Conservation (phyloP, 148 eudicot genomes). For the Cornus kousa region DNA sequence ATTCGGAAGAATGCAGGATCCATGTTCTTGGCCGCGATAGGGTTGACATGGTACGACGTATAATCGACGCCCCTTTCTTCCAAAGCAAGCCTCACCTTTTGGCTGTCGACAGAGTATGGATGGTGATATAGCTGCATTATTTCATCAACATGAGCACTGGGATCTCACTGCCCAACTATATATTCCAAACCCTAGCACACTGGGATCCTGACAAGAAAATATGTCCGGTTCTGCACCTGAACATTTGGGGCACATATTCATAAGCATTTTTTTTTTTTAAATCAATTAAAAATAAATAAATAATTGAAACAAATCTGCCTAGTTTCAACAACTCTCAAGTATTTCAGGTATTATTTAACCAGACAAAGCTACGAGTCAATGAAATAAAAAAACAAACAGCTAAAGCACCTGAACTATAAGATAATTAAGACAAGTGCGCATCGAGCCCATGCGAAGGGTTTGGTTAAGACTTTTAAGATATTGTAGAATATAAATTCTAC, state of each 20-base stretch:
- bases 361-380: too few relatives aligned
- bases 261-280: background rate
- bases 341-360: too few relatives aligned
- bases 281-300: background rate
- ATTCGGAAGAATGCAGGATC: slow-evolving; percentile 72
- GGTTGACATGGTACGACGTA: slow-evolving; percentile 83
- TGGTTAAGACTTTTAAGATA: too few relatives aligned
- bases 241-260: background rate
- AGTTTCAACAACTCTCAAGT: too few relatives aligned
- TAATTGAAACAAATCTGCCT: too few relatives aligned
- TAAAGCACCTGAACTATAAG: too few relatives aligned
- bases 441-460: too few relatives aligned
- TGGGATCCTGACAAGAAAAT: background rate
- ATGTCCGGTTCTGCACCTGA: background rate
- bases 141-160: slow-evolving; percentile 31
- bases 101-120: slow-evolving; percentile 88
- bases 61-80: slow-evolving; percentile 86
- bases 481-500: too few relatives aligned
- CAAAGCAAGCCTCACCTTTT: slow-evolving; percentile 86
- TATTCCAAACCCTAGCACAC: background rate
- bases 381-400: too few relatives aligned
- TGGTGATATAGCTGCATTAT: slow-evolving; percentile 94
- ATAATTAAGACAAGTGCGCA: too few relatives aligned
- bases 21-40: slow-evolving; percentile 87
- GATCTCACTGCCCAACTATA: background rate